These are phyloP conservation scores for Tylopilus felleus DNA, from an alignment of 768 basidiomycete genomes.

Conservation along the genomic window DNA sequence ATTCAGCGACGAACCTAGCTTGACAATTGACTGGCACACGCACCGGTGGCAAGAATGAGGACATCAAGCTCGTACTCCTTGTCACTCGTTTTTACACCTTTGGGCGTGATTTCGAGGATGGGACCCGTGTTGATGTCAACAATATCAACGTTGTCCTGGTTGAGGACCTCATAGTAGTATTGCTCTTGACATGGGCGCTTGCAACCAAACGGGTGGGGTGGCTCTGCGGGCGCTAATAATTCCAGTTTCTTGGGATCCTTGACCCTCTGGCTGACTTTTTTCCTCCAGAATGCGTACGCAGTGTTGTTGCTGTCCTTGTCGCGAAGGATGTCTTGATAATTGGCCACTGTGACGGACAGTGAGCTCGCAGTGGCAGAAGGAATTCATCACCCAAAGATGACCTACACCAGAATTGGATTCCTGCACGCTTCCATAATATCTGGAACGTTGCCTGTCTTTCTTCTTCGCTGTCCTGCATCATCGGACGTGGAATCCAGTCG, in stretches of 20 bases:
- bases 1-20: not conserved
- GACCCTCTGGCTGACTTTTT: constrained; percentile 1
- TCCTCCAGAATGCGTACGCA: constrained; percentile 10
- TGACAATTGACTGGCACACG: not conserved
- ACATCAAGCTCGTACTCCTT: constrained; percentile 8
- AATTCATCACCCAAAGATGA: not conserved
- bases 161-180: constrained; percentile 8
- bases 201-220: constrained; percentile 11
- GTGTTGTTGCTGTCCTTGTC: not conserved
- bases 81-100: constrained; percentile 5
- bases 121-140: constrained; percentile 2
- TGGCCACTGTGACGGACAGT: not conserved
- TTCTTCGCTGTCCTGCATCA: constrained; percentile 11
- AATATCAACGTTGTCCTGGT: constrained; percentile 9
- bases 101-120: constrained; percentile 4
- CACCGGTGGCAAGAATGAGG: constrained; percentile 6
- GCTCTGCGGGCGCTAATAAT: not conserved
- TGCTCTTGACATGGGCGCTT: constrained; percentile 7
- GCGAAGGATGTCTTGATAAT: constrained; percentile 2
- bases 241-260: constrained; percentile 3
- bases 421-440: constrained; percentile 8
- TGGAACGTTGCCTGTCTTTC: constrained; percentile 6
- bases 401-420: constrained; percentile 12
- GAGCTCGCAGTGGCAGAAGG: not conserved
- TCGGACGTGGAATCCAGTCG: constrained; percentile 2